phyloP scores from a whole-genome alignment of 148 eudicot genomes.

The Amaranthus cruentus region DNA sequence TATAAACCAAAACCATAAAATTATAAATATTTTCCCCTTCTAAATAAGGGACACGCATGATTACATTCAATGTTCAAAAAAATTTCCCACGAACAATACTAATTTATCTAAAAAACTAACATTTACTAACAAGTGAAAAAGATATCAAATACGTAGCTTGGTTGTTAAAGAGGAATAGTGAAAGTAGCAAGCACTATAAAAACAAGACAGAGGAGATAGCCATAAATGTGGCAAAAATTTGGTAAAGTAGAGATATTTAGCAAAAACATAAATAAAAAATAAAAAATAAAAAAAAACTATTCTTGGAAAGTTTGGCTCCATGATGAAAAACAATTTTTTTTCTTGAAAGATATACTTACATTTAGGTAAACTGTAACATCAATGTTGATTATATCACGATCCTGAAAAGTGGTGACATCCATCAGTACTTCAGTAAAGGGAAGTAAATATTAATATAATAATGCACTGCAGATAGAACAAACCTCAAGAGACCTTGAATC shows the following conservation, averaged over 20 bases:
- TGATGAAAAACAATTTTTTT: not conserved
- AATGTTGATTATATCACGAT: conserved; percentile 88
- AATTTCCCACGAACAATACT: not conserved
- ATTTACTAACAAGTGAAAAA: not conserved
- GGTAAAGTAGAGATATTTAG: not conserved
- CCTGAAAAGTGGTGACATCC: conserved; percentile 44
- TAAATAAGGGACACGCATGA: no score
- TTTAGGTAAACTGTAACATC: conserved; percentile 92
- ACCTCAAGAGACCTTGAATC: conserved; percentile 97
- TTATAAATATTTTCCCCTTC: no score
- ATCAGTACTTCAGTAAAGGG: not conserved
- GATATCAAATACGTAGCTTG: not conserved
- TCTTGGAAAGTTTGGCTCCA: not conserved
- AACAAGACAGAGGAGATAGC: not conserved
- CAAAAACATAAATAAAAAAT: not conserved
- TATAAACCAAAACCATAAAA: no score
- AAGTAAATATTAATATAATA: not conserved
- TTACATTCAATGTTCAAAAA: no score
- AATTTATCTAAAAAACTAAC: not conserved
- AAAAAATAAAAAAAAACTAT: not conserved
- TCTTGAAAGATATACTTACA: conserved; percentile 41
- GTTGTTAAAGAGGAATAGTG: not conserved
- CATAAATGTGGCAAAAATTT: not conserved
- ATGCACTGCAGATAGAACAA: conserved; percentile 14
- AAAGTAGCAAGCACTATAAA: not conserved